Percentiles rank a stretch among this genome's conserved stretches.
phyloP scores from a whole-genome alignment of 2,329 filamentous ascomycete genomes.

The Colletotrichum lentis region DNA sequence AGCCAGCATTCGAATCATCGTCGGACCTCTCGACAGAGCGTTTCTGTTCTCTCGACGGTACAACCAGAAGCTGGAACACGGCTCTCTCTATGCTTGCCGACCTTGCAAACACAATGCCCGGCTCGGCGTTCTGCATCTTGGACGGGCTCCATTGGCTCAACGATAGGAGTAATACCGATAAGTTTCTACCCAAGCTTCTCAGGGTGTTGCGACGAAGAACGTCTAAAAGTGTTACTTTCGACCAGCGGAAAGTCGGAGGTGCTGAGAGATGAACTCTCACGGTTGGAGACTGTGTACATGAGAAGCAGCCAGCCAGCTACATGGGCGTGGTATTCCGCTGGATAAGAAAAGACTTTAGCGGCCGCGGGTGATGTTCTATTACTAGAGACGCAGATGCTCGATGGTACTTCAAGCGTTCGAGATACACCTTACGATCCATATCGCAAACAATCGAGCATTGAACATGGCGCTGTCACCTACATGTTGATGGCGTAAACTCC shows the following conservation, averaged over 20 bases:
- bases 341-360: neutral
- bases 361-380: no score
- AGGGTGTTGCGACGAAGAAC: neutral
- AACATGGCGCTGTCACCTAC: no score
- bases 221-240: neutral
- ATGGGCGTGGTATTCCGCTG: slow-evolving; percentile 3
- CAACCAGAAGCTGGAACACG: neutral
- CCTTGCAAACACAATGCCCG: neutral
- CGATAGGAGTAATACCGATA: slow-evolving; percentile 1
- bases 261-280: neutral
- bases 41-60: neutral
- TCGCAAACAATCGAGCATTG: no score
- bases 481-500: no score
- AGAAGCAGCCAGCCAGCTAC: neutral
- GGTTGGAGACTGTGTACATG: neutral
- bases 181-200: neutral
- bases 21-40: neutral
- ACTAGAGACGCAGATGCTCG: neutral
- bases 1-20: slow-evolving; percentile 16
- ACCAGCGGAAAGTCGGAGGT: slow-evolving; percentile 17
- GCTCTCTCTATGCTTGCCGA: neutral
- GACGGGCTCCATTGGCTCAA: slow-evolving; percentile 17
- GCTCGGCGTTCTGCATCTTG: slow-evolving; percentile 11
- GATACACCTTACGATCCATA: no score
- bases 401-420: no score